phyloP scores from a whole-genome alignment of 2,329 filamentous ascomycete species.

The Exophiala alcalophila region DNA sequence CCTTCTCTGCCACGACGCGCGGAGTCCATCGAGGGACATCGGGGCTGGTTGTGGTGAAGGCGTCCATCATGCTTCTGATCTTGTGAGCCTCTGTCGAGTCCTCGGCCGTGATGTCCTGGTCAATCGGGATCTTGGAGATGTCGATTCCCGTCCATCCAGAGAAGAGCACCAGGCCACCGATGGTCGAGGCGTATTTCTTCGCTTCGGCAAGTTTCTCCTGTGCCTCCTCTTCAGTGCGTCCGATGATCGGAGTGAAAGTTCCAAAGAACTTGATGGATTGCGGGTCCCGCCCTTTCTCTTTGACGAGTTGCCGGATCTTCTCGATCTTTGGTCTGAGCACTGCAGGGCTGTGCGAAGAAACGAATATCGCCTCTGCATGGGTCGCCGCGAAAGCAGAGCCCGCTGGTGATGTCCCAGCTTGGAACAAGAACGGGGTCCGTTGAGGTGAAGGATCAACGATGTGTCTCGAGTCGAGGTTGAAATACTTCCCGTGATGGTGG shows the following conservation, averaged over 20 bases:
- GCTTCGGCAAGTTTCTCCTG: constrained; percentile 51
- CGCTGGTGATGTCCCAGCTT: constrained; percentile 59
- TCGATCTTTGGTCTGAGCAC: constrained; percentile 52
- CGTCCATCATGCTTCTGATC: constrained; percentile 50
- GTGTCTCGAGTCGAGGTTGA: constrained; percentile 45
- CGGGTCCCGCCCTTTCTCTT: constrained; percentile 54
- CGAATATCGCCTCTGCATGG: constrained; percentile 61
- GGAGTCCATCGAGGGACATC: constrained; percentile 40
- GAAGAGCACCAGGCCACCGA: constrained; percentile 56
- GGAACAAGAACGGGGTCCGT: constrained; percentile 57
- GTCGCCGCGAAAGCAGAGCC: constrained; percentile 56
- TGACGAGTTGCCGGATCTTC: constrained; percentile 53
- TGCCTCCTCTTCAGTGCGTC: constrained; percentile 53
- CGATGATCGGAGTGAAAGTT: constrained; percentile 51
- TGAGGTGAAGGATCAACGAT: constrained; percentile 57
- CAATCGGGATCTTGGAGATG: constrained; percentile 55
- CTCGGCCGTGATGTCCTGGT: constrained; percentile 55
- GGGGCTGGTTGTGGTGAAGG: constrained; percentile 50
- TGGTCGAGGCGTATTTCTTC: constrained; percentile 52
- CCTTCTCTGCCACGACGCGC: constrained; percentile 46
- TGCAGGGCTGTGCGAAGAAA: constrained; percentile 52
- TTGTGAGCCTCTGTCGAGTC: constrained; percentile 55
- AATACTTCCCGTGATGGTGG: constrained; percentile 56
- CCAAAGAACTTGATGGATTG: constrained; percentile 56
- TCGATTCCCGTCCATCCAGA: constrained; percentile 61